Conservation (phyloP, 1,139 yeast genomes). For the Yamadazyma buinensis region DNA sequence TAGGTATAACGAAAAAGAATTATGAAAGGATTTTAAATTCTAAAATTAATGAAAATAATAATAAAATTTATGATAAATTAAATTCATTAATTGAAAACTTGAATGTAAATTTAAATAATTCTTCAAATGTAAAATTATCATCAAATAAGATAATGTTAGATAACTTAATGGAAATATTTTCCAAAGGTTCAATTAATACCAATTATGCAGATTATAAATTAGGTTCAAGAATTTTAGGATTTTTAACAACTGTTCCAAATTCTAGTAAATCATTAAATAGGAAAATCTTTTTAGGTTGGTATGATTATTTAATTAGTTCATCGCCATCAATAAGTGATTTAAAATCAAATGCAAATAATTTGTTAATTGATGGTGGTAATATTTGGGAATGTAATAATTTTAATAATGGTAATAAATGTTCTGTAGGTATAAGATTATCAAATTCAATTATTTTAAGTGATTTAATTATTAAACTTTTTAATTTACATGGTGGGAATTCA, state of each 20-base stretch:
- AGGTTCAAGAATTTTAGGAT: slow-evolving; percentile 42
- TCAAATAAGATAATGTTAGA: slow-evolving; percentile 18
- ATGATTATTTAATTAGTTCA: slow-evolving; percentile 27
- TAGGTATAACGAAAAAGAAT: slow-evolving; percentile 16
- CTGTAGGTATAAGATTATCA: slow-evolving; percentile 35
- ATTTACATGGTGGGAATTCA: too few relatives aligned
- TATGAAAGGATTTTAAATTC: slow-evolving; percentile 21
- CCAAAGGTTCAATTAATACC: slow-evolving; percentile 34
- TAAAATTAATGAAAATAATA: slow-evolving; percentile 23
- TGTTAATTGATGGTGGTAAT: slow-evolving; percentile 31
- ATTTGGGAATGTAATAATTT: slow-evolving; percentile 32
- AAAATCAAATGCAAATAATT: slow-evolving; percentile 40
- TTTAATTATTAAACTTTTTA: slow-evolving; percentile 27
- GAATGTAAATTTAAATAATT: slow-evolving; percentile 10
- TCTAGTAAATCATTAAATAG: slow-evolving; percentile 18
- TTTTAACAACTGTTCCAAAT: slow-evolving; percentile 25
- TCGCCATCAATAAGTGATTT: slow-evolving; percentile 21
- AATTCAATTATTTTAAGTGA: slow-evolving; percentile 35
- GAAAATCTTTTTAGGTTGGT: slow-evolving; percentile 39
- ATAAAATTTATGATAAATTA: slow-evolving; percentile 21
- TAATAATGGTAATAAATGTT: slow-evolving; percentile 18
- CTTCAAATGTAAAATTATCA: slow-evolving; percentile 3
- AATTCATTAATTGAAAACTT: slow-evolving; percentile 27
- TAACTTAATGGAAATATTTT: slow-evolving; percentile 29
- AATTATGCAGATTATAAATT: slow-evolving; percentile 42